These are phyloP conservation scores for Candida koratica DNA, from an alignment of 805 yeast genomes.

Conservation along the genomic window DNA sequence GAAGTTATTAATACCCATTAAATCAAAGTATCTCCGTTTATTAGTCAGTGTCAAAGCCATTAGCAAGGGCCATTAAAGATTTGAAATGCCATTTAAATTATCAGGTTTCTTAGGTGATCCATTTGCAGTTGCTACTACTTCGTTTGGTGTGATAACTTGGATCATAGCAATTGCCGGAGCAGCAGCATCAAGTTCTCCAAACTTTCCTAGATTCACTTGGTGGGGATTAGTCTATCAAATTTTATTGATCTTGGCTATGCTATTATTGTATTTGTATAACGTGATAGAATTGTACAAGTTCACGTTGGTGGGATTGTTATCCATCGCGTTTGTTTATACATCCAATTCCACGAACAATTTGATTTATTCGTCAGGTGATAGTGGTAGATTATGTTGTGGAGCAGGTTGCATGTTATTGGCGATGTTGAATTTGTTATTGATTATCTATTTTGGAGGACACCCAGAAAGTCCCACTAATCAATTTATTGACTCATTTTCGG, in stretches of 20 bases:
- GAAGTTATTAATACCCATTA: too few relatives aligned
- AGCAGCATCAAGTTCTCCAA: constrained; percentile 34
- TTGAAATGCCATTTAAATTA: constrained; percentile 31
- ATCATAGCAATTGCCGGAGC: constrained; percentile 85
- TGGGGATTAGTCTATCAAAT: constrained; percentile 90
- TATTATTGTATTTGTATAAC: constrained; percentile 54
- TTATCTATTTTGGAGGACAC: constrained; percentile 85
- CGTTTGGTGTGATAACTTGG: constrained; percentile 78
- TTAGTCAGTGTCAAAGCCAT: too few relatives aligned
- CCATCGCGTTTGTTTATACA: constrained; percentile 77
- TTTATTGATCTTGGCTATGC: constrained; percentile 49
- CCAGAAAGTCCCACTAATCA: constrained; percentile 83
- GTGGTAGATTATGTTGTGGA: constrained; percentile 78
- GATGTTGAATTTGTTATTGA: constrained; percentile 80
- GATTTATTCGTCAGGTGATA: constrained; percentile 57
- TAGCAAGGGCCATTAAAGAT: not conserved
- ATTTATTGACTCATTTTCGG: constrained; percentile 78
- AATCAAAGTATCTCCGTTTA: too few relatives aligned
- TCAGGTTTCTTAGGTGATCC: constrained; percentile 74
- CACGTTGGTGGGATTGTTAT: constrained; percentile 51
- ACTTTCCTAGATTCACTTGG: constrained; percentile 87
- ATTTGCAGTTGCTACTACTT: constrained; percentile 77
- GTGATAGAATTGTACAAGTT: constrained; percentile 65
- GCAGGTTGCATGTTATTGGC: constrained; percentile 87
- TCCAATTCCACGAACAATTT: constrained; percentile 79